A percentile compares a stretch with the other conserved stretches of the same genome.
phyloP scores from a whole-genome alignment of 2,329 filamentous ascomycete species.

The Thelonectria discophora region DNA sequence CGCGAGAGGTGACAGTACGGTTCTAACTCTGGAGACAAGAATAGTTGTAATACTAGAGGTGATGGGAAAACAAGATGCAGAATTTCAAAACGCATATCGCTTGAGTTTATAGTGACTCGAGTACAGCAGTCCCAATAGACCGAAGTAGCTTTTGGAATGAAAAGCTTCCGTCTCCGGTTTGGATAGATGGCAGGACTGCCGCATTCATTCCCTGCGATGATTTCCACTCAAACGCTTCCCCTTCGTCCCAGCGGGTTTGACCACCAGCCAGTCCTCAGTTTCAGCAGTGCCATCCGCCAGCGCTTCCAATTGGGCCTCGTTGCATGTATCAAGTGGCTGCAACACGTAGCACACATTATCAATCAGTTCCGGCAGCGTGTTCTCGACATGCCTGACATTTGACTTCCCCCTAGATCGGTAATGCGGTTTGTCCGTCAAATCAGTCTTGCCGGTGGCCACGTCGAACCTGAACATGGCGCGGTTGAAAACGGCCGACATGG shows the following conservation, averaged over 20 bases:
- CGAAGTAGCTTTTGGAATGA: too few species aligned
- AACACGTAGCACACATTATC: slow-evolving; percentile 66
- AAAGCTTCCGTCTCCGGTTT: too few species aligned
- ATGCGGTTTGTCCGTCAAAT: slow-evolving; percentile 36
- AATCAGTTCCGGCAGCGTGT: slow-evolving; percentile 56
- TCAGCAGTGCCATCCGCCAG: slow-evolving; percentile 30
- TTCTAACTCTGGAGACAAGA: too few species aligned
- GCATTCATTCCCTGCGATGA: too few species aligned
- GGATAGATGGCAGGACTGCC: too few species aligned
- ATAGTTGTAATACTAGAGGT: too few species aligned
- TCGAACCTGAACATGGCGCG: slow-evolving; percentile 63
- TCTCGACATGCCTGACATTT: slow-evolving; percentile 61
- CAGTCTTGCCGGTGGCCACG: slow-evolving; percentile 60
- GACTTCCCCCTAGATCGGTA: slow-evolving; percentile 51
- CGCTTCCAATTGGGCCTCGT: slow-evolving; percentile 32
- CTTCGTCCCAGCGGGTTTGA: background rate
- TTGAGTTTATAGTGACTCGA: too few species aligned
- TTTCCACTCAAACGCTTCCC: too few species aligned
- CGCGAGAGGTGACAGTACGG: too few species aligned
- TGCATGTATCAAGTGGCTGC: slow-evolving; percentile 55
- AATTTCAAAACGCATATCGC: too few species aligned
- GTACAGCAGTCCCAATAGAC: too few species aligned
- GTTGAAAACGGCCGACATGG: slow-evolving; percentile 63
- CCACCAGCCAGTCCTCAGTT: slow-evolving; percentile 29
- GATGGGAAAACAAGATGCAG: too few species aligned